These are phyloP conservation scores for Colletotrichum trifolii DNA, from an alignment of 2,329 filamentous ascomycete species.

Conservation along the genomic window DNA sequence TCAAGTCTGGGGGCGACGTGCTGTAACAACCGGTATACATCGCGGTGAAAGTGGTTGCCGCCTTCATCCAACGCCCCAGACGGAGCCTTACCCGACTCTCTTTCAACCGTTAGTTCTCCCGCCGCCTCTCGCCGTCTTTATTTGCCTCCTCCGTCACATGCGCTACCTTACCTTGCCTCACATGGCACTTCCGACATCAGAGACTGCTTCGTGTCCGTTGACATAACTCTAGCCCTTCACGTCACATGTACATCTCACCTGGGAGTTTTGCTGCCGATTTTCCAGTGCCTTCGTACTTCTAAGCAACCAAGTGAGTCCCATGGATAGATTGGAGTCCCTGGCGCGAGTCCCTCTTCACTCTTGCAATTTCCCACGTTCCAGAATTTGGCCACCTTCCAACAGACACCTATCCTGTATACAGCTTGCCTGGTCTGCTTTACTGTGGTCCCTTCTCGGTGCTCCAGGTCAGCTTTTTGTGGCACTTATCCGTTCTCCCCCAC, in stretches of 20 bases:
- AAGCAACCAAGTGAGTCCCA: neutral
- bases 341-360: conserved; percentile 4
- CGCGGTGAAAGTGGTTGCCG: conserved; percentile 10
- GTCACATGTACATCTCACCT: too few relatives aligned
- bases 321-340: conserved; percentile 6
- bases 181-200: neutral
- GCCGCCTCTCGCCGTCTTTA: neutral
- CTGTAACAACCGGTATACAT: conserved; percentile 3
- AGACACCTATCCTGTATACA: conserved; percentile 9
- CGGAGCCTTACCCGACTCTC: conserved; percentile 1
- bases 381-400: conserved; percentile 29
- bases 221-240: too few relatives aligned
- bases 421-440: conserved; percentile 11
- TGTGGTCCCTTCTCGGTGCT: conserved; percentile 1
- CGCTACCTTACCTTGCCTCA: neutral
- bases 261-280: too few relatives aligned
- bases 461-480: conserved; percentile 2
- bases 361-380: conserved; percentile 15
- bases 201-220: too few relatives aligned
- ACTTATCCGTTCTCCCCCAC: conserved; percentile 15
- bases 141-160: too few relatives aligned
- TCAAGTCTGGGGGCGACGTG: neutral
- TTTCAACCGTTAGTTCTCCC: conserved; percentile 3
- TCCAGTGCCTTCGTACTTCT: conserved; percentile 1
- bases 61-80: neutral